phyloP scores from a whole-genome alignment of 2,329 filamentous ascomycete species.

The Diaporthe citriasiana region DNA sequence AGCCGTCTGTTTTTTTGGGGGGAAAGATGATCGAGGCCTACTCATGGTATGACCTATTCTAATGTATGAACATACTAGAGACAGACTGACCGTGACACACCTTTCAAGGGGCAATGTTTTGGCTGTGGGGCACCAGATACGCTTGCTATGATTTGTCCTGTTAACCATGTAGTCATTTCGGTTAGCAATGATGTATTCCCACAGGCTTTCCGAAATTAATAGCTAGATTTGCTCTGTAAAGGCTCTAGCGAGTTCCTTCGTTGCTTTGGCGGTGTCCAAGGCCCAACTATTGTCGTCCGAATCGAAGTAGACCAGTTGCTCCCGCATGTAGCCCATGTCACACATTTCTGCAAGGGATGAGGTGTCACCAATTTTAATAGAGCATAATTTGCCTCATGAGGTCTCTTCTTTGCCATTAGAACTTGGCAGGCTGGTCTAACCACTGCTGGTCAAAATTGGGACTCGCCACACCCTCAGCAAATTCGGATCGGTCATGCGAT shows the following conservation, averaged over 20 bases:
- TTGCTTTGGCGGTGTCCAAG: not conserved
- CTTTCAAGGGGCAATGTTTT: not conserved
- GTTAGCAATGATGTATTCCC: not conserved
- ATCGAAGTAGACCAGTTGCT: not conserved
- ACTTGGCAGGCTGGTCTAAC: not conserved
- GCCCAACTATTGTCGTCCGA: not conserved
- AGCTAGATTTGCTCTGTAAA: not conserved
- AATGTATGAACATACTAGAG: not conserved
- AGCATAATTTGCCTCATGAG: not conserved
- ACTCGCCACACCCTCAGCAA: not conserved
- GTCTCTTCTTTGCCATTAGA: not conserved
- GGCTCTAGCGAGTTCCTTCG: not conserved
- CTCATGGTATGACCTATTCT: not conserved
- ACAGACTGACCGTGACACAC: not conserved
- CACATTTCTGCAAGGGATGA: no score
- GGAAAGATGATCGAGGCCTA: not conserved
- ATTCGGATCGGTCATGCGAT: not conserved
- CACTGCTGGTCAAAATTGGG: not conserved
- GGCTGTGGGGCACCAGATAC: slow-evolving; percentile 12
- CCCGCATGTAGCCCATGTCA: not conserved
- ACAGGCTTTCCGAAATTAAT: no score
- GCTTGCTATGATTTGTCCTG: not conserved
- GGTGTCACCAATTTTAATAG: not conserved
- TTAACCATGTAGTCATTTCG: not conserved
- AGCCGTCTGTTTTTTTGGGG: not conserved